A percentile compares a stretch with the other conserved stretches of the same genome.
These are phyloP conservation scores for Monosporascus sp. DNA, from an alignment of 2,329 filamentous ascomycete species.

Conservation along the genomic window DNA sequence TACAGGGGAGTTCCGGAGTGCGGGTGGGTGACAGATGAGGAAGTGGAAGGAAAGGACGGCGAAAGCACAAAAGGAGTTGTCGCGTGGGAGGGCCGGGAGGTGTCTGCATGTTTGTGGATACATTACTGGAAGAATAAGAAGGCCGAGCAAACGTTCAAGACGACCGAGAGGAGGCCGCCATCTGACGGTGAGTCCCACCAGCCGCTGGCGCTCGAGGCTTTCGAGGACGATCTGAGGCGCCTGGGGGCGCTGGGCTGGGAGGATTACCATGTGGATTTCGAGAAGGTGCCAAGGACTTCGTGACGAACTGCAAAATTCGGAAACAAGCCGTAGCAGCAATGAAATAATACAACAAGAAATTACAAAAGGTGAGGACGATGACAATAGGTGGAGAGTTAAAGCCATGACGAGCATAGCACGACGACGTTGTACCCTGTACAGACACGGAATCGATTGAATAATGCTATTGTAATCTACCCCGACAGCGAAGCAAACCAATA, in stretches of 20 bases:
- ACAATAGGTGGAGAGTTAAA: no score
- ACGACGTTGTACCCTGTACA: no score
- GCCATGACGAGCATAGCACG: no score
- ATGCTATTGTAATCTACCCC: no score
- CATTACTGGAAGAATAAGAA: conserved; percentile 8
- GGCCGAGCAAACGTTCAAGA: conserved; percentile 8
- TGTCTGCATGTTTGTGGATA: conserved; percentile 5
- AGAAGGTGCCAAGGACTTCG: conserved; percentile 3
- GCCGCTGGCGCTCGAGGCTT: conserved; percentile 4
- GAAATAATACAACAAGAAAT: no score
- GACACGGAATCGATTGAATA: no score
- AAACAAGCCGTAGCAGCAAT: no score
- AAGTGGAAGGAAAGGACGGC: neutral
- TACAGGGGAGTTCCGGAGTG: conserved; percentile 6
- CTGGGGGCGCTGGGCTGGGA: conserved; percentile 7
- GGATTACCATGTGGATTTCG: conserved; percentile 7
- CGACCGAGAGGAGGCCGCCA: conserved; percentile 2
- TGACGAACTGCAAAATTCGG: neutral
- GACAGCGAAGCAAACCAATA: no score
- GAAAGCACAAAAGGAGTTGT: neutral
- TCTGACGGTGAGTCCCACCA: conserved; percentile 2
- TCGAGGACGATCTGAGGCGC: conserved; percentile 3
- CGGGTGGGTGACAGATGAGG: conserved; percentile 2
- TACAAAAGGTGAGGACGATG: no score
- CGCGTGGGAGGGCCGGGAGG: conserved; percentile 1